Percentiles rank a stretch among this genome's conserved stretches.
Evolutionary conservation across 371 early-diverging fungal genomes (phyloP).

Genomic region (Mortierella sp.): DNA sequence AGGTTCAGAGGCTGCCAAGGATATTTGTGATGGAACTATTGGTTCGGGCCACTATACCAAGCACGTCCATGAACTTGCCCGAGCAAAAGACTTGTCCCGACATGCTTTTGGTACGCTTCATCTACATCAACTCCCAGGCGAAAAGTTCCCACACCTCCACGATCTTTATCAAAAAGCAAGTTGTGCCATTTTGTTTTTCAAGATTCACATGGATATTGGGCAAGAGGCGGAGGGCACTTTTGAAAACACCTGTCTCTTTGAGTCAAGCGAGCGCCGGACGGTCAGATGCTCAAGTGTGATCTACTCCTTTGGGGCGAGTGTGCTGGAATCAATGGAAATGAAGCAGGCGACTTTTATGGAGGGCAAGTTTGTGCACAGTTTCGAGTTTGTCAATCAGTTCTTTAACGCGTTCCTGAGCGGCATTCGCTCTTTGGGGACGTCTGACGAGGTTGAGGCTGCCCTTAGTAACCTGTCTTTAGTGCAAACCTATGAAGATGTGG

Average conservation of each 20-base stretch:
- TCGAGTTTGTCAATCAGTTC: constrained; percentile 73
- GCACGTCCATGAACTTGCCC: constrained; percentile 25
- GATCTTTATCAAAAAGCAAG: constrained; percentile 28
- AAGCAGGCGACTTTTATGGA: constrained; percentile 62
- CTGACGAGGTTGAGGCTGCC: constrained; percentile 67
- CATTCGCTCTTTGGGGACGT: constrained; percentile 58
- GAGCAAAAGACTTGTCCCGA: constrained; percentile 14
- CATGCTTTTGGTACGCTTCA: constrained; percentile 18
- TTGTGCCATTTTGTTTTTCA: constrained; percentile 40
- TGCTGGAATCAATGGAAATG: constrained; percentile 68
- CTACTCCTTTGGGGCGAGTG: constrained; percentile 72
- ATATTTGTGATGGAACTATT: too few relatives aligned
- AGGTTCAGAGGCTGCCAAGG: too few relatives aligned
- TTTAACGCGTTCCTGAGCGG: constrained; percentile 67
- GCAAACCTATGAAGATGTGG: constrained; percentile 67
- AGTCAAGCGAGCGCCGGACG: constrained; percentile 60
- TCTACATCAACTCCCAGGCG: constrained; percentile 27
- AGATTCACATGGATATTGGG: constrained; percentile 28
- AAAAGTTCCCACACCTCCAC: constrained; percentile 38
- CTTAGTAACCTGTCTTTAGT: constrained; percentile 64
- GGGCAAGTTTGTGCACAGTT: constrained; percentile 61
- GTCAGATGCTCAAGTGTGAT: constrained; percentile 72
- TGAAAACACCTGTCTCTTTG: constrained; percentile 60
- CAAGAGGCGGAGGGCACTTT: constrained; percentile 27
- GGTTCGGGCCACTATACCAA: neutral